phyloP scores from a whole-genome alignment of 257 asterid genomes.

The Coffea eugenioides region DNA sequence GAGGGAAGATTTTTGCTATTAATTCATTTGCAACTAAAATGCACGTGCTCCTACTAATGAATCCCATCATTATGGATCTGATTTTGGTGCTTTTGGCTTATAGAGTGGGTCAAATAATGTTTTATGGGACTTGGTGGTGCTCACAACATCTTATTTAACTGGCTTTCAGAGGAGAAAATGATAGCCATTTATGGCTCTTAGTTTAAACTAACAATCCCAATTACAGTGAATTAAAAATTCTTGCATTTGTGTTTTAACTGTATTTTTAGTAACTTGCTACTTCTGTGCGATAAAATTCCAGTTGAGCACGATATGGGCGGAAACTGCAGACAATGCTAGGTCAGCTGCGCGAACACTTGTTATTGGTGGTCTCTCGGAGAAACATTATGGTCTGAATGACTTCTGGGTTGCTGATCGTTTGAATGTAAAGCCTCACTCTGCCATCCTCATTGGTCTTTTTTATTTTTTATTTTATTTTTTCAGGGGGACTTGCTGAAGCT shows the following conservation, averaged over 20 bases:
- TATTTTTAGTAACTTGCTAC: not conserved
- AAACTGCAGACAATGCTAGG: constrained; percentile 86
- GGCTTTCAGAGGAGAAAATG: not conserved
- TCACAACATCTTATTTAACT: no score
- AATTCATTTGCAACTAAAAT: not conserved
- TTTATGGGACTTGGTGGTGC: not conserved
- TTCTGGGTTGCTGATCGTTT: constrained; percentile 78
- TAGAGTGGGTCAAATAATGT: not conserved
- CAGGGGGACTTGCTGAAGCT: not conserved
- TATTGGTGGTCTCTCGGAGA: constrained; percentile 83
- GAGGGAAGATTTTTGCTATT: not conserved
- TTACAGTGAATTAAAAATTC: not conserved
- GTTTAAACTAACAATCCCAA: not conserved
- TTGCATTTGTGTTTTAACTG: not conserved
- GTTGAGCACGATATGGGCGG: constrained; percentile 96
- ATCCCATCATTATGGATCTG: not conserved
- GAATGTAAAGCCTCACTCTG: constrained; percentile 44
- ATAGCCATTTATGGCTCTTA: no score
- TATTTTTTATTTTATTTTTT: no score
- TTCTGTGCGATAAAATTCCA: constrained; percentile 22
- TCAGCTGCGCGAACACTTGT: constrained; percentile 84
- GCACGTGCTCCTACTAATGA: not conserved
- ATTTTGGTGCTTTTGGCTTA: not conserved
- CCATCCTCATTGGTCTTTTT: not conserved
- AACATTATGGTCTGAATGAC: constrained; percentile 71